Base-by-base conservation (phyloP, 345 rosid species). In the Moricandia moricandioides region DNA sequence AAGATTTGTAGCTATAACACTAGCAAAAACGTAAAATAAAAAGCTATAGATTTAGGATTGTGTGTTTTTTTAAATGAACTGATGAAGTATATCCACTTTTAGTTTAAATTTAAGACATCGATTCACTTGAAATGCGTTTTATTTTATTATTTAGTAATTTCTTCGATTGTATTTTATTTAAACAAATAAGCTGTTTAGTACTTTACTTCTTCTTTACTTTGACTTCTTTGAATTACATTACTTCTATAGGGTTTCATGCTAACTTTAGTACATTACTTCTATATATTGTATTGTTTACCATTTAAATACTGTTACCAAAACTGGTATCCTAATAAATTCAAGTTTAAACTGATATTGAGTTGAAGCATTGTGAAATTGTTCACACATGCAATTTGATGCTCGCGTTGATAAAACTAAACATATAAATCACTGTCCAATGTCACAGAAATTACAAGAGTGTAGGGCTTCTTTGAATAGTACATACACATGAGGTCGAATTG, bases 401-500 rank as follows among this genome's bases (percentile, higher is more conserved):
- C 31, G 31, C 31, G 0, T 29, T 29, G 31, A 29, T 29, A 29
- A 29, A 29, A 29, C 31, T 2, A 29, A 29, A 29, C 31, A 29
- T 29, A 29, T 2, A 29, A 29, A 29, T 29, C 31, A 29, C 31
- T 29, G 31, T 29, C 5, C 5, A 29, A 29, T 29, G 31, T 29
- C 31, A 29, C 31, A 29, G 31, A 29, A 29, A 29, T 34, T 1
- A 37, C 40, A 37, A 0, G 26, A 40, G 55, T 34, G 14, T 24
- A 34, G 54, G 68, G 72, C 27, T 77, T 64, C 5, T 13, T 58
- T 71, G 39, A 64, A 26, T 16, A 55, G 27, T 35, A 65, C 8
- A 66, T 7, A 65, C 37, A 78, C 5, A 59, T 13, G 64, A 34
- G 69, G 26, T 66, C 8, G 72, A 60, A 27, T 18, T 57, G n/a